A percentile compares a stretch with the other conserved stretches of the same genome.
Evolutionary conservation across 2,329 filamentous ascomycete species (phyloP).

Genomic region (Xylaria sp.): DNA sequence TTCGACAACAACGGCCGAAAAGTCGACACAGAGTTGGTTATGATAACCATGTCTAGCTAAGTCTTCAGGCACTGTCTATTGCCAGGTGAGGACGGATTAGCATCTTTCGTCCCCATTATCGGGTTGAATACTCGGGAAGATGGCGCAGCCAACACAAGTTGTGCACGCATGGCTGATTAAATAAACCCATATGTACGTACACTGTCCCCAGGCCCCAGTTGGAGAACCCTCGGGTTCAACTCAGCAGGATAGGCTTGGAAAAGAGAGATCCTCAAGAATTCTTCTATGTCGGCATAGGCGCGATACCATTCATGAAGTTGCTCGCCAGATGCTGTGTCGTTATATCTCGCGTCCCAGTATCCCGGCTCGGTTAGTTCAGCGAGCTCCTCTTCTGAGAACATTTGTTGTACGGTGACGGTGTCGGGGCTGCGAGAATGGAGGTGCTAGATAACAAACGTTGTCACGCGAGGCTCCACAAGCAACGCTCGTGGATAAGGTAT

Average conservation of each 20-base stretch:
- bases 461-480: too few relatives aligned
- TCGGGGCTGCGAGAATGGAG: not conserved
- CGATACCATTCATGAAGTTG: constrained; percentile 67
- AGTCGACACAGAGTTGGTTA: constrained; percentile 66
- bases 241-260: constrained; percentile 50
- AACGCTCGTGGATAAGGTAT: too few relatives aligned
- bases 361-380: constrained; percentile 54
- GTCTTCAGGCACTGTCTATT: constrained; percentile 63
- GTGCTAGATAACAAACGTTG: not conserved
- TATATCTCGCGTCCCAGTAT: constrained; percentile 65
- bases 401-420: not conserved
- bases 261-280: constrained; percentile 59
- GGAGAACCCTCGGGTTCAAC: constrained; percentile 59
- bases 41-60: constrained; percentile 60
- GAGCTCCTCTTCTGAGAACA: constrained; percentile 44
- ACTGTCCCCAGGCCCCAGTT: constrained; percentile 69
- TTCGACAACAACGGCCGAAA: constrained; percentile 64
- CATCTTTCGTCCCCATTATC: not conserved
- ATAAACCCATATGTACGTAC: constrained; percentile 51
- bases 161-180: not conserved
- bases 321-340: constrained; percentile 50
- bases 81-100: constrained; percentile 8
- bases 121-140: not conserved
- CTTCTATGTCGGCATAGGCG: constrained; percentile 58
- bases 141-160: not conserved